These are phyloP conservation scores for Zoysia pacifica DNA, from an alignment of 176 grass and related monocot genomes.

Conservation along the genomic window DNA sequence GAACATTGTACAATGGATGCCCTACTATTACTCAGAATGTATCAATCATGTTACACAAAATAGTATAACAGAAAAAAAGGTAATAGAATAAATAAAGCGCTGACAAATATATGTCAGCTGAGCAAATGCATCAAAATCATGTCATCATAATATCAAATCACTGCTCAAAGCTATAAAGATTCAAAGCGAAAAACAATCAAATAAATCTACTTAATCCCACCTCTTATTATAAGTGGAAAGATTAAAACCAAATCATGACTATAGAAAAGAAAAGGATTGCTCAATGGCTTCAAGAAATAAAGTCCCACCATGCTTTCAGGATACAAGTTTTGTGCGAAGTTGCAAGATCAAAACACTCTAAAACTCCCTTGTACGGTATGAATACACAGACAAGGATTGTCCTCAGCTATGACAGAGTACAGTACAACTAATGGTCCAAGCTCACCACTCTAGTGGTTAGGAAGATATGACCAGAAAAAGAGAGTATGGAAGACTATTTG, in stretches of 20 bases:
- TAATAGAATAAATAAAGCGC: neutral
- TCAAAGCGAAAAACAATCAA: neutral
- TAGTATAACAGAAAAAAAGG: neutral
- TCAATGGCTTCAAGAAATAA: neutral
- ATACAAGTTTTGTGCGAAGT: neutral
- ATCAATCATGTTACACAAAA: neutral
- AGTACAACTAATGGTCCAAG: neutral
- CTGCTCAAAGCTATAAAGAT: neutral
- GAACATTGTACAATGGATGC: neutral
- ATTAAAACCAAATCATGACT: neutral
- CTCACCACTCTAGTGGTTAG: neutral
- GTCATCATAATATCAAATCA: neutral
- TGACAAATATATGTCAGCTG: neutral
- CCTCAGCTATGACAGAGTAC: conserved; percentile 2
- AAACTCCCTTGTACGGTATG: neutral
- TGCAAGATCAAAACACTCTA: neutral
- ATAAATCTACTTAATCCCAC: neutral
- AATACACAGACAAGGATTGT: neutral
- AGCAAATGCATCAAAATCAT: neutral
- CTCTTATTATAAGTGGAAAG: neutral
- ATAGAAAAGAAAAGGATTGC: conserved; percentile 10
- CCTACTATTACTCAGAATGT: neutral
- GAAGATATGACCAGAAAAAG: neutral
- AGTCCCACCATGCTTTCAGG: neutral
- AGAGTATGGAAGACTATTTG: conserved; percentile 1